These are phyloP conservation scores for Dictyophora rubrovolvata DNA, from an alignment of 768 basidiomycete species.

Conservation along the genomic window DNA sequence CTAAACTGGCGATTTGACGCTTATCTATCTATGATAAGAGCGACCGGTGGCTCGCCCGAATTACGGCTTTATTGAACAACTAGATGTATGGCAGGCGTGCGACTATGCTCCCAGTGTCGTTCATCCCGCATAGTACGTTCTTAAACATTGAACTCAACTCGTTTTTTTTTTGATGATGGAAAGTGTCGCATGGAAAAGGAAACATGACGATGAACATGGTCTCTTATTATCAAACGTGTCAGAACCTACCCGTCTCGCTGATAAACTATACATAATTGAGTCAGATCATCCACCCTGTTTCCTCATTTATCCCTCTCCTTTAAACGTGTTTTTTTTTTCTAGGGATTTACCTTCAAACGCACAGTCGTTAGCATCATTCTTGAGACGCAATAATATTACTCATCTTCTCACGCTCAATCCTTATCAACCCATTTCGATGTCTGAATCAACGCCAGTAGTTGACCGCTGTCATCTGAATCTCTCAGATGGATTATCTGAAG, in stretches of 20 bases:
- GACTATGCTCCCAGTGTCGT: neutral
- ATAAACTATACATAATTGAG: constrained; percentile 6
- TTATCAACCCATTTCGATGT: constrained; percentile 4
- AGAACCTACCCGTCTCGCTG: constrained; percentile 1
- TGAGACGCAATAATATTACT: neutral
- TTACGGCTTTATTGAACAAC: constrained; percentile 7
- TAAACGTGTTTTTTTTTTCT: neutral
- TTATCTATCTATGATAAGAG: neutral
- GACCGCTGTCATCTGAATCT: constrained; percentile 6
- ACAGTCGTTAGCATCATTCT: neutral
- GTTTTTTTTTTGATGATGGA: neutral
- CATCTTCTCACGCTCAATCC: constrained; percentile 5
- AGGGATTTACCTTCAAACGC: constrained; percentile 6
- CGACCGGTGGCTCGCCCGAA: constrained; percentile 7
- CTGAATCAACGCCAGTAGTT: constrained; percentile 1
- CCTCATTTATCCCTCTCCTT: neutral
- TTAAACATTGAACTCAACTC: neutral
- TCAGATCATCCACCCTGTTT: neutral
- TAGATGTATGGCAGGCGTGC: constrained; percentile 8
- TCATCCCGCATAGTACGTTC: constrained; percentile 2
- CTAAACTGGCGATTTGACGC: neutral
- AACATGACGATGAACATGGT: constrained; percentile 4
- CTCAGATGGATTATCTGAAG: constrained; percentile 4
- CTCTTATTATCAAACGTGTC: neutral
- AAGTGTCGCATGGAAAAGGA: constrained; percentile 6